Percentiles rank a stretch among this genome's conserved stretches.
These are phyloP conservation scores for Aspergillus alliaceus DNA, from an alignment of 2,329 filamentous ascomycete genomes.

Conservation along the genomic window DNA sequence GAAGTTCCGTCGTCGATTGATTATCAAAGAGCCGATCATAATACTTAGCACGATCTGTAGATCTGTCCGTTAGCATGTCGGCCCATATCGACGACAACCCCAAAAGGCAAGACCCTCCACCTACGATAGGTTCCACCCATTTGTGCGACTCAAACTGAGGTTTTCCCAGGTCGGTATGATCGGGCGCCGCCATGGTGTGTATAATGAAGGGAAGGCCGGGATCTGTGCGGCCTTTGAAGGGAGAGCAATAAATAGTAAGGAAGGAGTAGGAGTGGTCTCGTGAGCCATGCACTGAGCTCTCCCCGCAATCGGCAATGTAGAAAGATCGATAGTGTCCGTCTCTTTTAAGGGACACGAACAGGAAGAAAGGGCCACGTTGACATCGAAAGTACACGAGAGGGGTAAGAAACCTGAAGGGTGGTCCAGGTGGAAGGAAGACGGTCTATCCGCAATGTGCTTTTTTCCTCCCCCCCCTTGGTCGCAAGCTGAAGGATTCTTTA, in stretches of 20 bases:
- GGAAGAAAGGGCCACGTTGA: not conserved
- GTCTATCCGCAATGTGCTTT: too few relatives aligned
- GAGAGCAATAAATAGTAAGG: too few relatives aligned
- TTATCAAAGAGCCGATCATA: slow-evolving; percentile 49
- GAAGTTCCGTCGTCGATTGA: slow-evolving; percentile 49
- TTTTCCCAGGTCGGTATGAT: slow-evolving; percentile 31
- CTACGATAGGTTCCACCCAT: slow-evolving; percentile 37
- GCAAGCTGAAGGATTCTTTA: too few relatives aligned
- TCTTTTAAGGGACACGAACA: not conserved
- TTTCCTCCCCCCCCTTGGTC: too few relatives aligned
- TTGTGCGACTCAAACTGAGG: slow-evolving; percentile 37
- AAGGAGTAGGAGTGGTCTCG: too few relatives aligned
- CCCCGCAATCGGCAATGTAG: too few relatives aligned
- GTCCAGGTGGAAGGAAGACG: too few relatives aligned
- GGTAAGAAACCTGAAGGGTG: too few relatives aligned
- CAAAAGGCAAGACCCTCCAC: slow-evolving; percentile 9
- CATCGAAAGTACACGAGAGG: not conserved
- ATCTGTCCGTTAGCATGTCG: not conserved
- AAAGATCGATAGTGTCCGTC: not conserved
- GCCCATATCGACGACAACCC: not conserved
- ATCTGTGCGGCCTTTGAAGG: too few relatives aligned
- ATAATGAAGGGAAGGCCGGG: not conserved
- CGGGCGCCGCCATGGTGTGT: slow-evolving; percentile 2
- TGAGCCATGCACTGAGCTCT: too few relatives aligned
- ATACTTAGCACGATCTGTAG: slow-evolving; percentile 52